Evolutionary conservation across 192 early-diverging fungal genomes (phyloP), one percentile per base, ranked within the genome.

Genomic region (Paraglomus occultum): DNA sequence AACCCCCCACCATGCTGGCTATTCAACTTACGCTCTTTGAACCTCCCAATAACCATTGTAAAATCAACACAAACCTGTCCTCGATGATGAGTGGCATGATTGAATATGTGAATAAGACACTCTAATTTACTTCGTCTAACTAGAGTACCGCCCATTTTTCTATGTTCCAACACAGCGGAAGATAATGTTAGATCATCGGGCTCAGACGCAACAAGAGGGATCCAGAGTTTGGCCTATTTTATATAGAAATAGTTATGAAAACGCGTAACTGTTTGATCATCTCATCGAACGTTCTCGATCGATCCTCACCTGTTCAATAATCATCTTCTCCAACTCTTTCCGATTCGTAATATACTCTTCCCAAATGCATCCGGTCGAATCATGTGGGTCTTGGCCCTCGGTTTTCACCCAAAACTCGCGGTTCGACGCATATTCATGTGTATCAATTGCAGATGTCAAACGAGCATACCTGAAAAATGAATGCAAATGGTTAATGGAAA

Each of bases 71-170:
- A 57, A 17, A 57, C 54, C 54, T 57, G 54, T 17, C 54, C 54
- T 10, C 54, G 11, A 6, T 57, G 54, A 57, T 57, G 54, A 20
- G 54, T 57, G 54, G 18, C 11, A 57, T 57, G 54, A 57, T 57
- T 57, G 20, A 57, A 57, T 23, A 57, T 20, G 38, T 57, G 54
- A 57, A 57, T 11, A 22, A 31, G 38, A 17, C 9, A 11, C 9
- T 23, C 11, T 20, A 57, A 57, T 17, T 11, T 20, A 20, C 38
- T 57, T 10, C 9, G 1, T 17, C 18, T 57, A 10, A 22, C 20
- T 1, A 10, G 11, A 57, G 38, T 31, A 11, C 54, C 54, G 17
- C 1, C 17, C 11, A 31, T 17, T 11, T 6, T 57, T 17, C 18
- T 10, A 4, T 57, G 38, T 4, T 17, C 38, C 20, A 57, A 1